Evolutionary conservation across 805 yeast species (phyloP).

Genomic region (Saturnispora diversa): DNA sequence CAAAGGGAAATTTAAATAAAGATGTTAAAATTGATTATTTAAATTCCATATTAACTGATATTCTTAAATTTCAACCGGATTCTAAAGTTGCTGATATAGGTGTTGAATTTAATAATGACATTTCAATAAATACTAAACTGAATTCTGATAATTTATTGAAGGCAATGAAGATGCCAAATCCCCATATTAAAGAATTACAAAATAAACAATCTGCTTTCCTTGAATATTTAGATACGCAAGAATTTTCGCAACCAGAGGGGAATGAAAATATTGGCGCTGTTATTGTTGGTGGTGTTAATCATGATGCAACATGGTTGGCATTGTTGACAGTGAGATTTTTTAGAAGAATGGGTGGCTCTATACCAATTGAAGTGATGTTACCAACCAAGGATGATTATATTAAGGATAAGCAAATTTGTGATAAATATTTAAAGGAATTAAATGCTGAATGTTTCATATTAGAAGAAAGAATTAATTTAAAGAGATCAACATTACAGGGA

Average conservation of each 20-base stretch:
- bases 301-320: slow-evolving; percentile 52
- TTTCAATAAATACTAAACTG: background rate
- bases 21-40: slow-evolving; percentile 1
- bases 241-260: background rate
- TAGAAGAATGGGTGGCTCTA: slow-evolving; percentile 38
- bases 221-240: slow-evolving; percentile 1
- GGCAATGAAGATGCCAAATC: slow-evolving; percentile 6
- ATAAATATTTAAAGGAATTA: slow-evolving; percentile 33
- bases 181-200: slow-evolving; percentile 9
- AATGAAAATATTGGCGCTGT: slow-evolving; percentile 44
- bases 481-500: slow-evolving; percentile 24
- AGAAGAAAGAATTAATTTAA: slow-evolving; percentile 40
- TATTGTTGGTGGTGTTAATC: slow-evolving; percentile 51
- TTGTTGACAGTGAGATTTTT: slow-evolving; percentile 44
- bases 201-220: slow-evolving; percentile 7
- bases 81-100: background rate
- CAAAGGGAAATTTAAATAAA: background rate
- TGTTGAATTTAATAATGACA: background rate
- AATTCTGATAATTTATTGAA: background rate
- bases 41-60: slow-evolving; percentile 1
- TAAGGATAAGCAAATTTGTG: slow-evolving; percentile 40
- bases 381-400: slow-evolving; percentile 35
- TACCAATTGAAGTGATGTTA: slow-evolving; percentile 41
- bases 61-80: slow-evolving; percentile 3
- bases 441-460: slow-evolving; percentile 55